A percentile compares a stretch with the other conserved stretches of the same genome.
Conservation (phyloP, 2,329 filamentous ascomycete genomes). For the Colletotrichum theobromicola region DNA sequence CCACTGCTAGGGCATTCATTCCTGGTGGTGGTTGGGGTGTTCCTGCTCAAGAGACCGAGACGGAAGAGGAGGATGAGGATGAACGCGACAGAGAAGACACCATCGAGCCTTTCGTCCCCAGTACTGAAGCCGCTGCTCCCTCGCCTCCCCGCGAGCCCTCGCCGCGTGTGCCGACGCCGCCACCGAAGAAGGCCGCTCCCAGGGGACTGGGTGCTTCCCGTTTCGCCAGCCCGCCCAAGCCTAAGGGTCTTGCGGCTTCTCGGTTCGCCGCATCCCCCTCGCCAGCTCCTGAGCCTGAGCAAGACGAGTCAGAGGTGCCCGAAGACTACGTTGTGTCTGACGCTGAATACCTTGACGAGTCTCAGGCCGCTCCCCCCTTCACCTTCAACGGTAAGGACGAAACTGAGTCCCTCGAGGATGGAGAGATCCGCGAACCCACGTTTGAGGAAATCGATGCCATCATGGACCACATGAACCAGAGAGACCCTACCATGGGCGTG, state of each 20-base stretch:
- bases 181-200: slow-evolving; percentile 24
- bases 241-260: slow-evolving; percentile 48
- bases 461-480: slow-evolving; percentile 83
- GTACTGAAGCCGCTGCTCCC: neutral
- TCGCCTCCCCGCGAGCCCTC: slow-evolving; percentile 1
- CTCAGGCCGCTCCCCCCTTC: neutral
- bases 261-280: slow-evolving; percentile 49
- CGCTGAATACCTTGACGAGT: neutral
- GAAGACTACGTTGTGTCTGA: slow-evolving; percentile 21
- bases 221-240: slow-evolving; percentile 48
- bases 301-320: slow-evolving; percentile 30
- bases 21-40: slow-evolving; percentile 39
- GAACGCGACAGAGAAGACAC: slow-evolving; percentile 22
- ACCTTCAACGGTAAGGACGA: neutral
- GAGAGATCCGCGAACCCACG: slow-evolving; percentile 48
- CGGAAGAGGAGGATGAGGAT: slow-evolving; percentile 23
- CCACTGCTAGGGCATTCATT: slow-evolving; percentile 73
- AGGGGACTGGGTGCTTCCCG: slow-evolving; percentile 53
- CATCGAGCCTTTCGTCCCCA: slow-evolving; percentile 14
- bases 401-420: slow-evolving; percentile 31
- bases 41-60: slow-evolving; percentile 12
- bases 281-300: slow-evolving; percentile 33
- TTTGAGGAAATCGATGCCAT: slow-evolving; percentile 92
- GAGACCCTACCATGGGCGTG: slow-evolving; percentile 75
- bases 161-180: slow-evolving; percentile 26